Percentiles rank a stretch among this genome's conserved stretches.
phyloP scores from a whole-genome alignment of 106 monocot species.

The Platanthera guangdongensis region DNA sequence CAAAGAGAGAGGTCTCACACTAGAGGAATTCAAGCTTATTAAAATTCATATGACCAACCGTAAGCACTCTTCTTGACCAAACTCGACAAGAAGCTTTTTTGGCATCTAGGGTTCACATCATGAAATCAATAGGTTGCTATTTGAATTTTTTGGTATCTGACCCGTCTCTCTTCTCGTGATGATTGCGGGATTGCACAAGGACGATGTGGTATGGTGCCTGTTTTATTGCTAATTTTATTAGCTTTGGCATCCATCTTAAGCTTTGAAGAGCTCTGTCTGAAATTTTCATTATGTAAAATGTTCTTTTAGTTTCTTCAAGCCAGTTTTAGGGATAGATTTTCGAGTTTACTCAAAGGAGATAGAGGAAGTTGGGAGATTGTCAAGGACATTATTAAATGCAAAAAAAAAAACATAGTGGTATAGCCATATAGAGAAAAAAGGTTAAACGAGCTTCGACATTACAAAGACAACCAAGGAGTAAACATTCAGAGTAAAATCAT shows the following conservation, averaged over 20 bases:
- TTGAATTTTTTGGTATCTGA: neutral
- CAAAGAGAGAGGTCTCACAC: conserved; percentile 53
- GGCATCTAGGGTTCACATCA: neutral
- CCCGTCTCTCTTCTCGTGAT: neutral
- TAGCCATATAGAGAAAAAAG: too few species aligned
- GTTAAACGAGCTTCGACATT: too few species aligned
- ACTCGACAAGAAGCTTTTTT: neutral
- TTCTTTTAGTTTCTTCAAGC: neutral
- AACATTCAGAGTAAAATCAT: too few species aligned
- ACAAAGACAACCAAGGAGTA: too few species aligned
- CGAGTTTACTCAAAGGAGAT: too few species aligned
- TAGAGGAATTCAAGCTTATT: conserved; percentile 69
- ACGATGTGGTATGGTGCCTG: neutral
- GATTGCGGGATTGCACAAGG: neutral
- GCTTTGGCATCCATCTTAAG: neutral
- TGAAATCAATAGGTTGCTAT: neutral
- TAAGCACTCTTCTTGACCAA: conserved; percentile 10
- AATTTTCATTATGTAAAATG: neutral
- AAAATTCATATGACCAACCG: conserved; percentile 72
- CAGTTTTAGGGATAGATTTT: too few species aligned
- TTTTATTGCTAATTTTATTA: neutral
- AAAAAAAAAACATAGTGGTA: too few species aligned
- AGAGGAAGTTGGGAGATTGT: too few species aligned
- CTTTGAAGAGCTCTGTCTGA: neutral
- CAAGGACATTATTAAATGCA: too few species aligned